Conservation (phyloP, 441 rosid genomes). For the Populus hybrid region DNA sequence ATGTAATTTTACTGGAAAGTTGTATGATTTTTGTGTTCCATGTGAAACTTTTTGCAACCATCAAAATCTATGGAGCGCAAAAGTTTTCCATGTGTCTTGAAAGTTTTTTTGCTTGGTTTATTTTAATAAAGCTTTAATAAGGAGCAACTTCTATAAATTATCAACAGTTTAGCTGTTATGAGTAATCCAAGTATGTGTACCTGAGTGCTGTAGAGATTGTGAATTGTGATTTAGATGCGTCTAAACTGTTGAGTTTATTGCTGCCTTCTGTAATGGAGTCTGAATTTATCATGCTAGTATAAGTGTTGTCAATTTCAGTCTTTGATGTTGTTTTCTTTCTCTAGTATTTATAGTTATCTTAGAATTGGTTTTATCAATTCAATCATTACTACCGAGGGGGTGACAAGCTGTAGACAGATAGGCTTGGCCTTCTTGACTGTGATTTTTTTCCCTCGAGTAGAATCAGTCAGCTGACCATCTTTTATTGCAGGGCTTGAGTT, state of each 20-base stretch:
- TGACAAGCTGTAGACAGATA: background rate
- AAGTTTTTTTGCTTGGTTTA: background rate
- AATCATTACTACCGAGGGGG: background rate
- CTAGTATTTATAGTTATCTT: background rate
- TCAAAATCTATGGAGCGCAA: background rate
- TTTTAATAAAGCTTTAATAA: background rate
- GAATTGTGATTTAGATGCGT: background rate
- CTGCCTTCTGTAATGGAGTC: background rate
- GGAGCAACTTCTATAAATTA: background rate
- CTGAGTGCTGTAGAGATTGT: background rate
- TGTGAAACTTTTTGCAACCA: background rate
- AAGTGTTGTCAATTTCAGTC: background rate
- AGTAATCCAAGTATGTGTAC: background rate
- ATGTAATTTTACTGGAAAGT: background rate
- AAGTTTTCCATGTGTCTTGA: background rate
- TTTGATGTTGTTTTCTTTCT: background rate
- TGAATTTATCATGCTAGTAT: background rate
- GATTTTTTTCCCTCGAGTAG: background rate
- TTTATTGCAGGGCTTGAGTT: constrained; percentile 73
- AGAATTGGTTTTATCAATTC: background rate
- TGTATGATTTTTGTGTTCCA: background rate
- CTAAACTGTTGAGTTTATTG: background rate
- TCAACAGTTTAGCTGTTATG: background rate
- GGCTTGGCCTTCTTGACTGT: background rate
- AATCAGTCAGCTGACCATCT: constrained; percentile 3